These are phyloP conservation scores for Hypsizygus ulmarius DNA, from an alignment of 1,284 basidiomycete species.

Conservation along the genomic window DNA sequence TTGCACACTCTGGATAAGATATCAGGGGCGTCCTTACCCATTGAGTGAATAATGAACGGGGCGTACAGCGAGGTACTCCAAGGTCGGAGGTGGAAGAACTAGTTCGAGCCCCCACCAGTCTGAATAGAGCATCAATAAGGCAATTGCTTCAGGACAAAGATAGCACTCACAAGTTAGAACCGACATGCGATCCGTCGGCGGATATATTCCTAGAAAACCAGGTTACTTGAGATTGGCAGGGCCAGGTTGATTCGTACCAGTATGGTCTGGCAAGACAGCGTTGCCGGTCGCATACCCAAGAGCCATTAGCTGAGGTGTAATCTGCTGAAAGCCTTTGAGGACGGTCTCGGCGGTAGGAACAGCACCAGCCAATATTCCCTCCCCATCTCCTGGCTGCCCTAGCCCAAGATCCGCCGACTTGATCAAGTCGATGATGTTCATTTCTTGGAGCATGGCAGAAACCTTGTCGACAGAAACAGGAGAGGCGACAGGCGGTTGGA, in stretches of 20 bases:
- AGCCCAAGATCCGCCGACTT: conserved; percentile 30
- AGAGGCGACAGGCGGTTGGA: conserved; percentile 37
- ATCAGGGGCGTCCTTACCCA: background rate
- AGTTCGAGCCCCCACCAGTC: conserved; percentile 86
- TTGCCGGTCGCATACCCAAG: conserved; percentile 73
- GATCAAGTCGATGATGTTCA: conserved; percentile 47
- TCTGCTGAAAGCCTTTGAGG: conserved; percentile 60
- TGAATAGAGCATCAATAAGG: conserved; percentile 24
- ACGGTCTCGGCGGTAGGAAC: conserved; percentile 72
- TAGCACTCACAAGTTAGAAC: conserved; percentile 66
- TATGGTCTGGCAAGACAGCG: conserved; percentile 65
- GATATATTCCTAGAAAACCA: conserved; percentile 50
- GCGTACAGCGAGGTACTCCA: conserved; percentile 57
- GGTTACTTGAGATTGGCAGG: background rate
- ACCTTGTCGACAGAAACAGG: conserved; percentile 51
- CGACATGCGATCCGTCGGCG: conserved; percentile 73
- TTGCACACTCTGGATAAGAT: conserved; percentile 44
- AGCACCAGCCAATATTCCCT: conserved; percentile 66
- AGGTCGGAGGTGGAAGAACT: conserved; percentile 64
- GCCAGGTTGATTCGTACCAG: conserved; percentile 34
- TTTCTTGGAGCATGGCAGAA: conserved; percentile 46
- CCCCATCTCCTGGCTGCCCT: conserved; percentile 51
- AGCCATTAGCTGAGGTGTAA: conserved; percentile 75
- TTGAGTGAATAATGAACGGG: background rate
- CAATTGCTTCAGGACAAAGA: conserved; percentile 4